Base-by-base conservation (phyloP, 2,329 filamentous ascomycete genomes). In the Pleochaeta shiraiana region DNA sequence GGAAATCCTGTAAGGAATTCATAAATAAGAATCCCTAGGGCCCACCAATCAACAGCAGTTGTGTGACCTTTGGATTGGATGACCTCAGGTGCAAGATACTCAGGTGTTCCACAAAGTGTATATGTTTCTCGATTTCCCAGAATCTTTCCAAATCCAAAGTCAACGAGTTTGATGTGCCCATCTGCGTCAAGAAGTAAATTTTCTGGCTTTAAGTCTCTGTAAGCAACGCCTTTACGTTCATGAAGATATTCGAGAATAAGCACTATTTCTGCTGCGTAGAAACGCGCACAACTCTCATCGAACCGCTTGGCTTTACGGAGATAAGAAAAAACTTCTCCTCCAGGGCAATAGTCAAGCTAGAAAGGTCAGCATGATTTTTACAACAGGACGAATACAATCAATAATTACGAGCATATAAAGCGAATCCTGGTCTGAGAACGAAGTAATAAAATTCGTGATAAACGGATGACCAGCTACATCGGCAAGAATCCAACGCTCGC, bases 21-120 rank as follows among this genome's bases (percentile, higher is more conserved):
- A 74, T 90, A 92, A 66, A 92, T 84, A 65, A 93, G 75, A 68
- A 92, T 90, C 30, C 88, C 88, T 69, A 93, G 78, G 0, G 88
- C 88, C 88, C 88, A 92, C 88, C 88, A 92, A 76, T 92, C 88
- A 39, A 92, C 88, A 16, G 88, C 87, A 1, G 82, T 84, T 2
- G 82, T 85, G 71, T 86, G 83, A 14, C 86, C 88, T 72, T 88
- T 90, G 73, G 89, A 90, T 68, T 89, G 83, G 69, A 92, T 91
- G 50, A 92, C 88, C 75, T 92, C 88, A 4, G 88, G 88, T 1
- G 88, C 88, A 57, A 92, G 82, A 73, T 92, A 92, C 72, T 92
- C 88, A 57, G 88, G 88, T 1, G 88, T 92, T 63, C 88, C 88
- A 74, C 88, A 92, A 31, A 92, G 79, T 2, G 88, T 92, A 71